Evolutionary conservation across 257 asterid species (phyloP), one percentile per base, ranked within the genome.

Genomic region (Euphrasia confusa): DNA sequence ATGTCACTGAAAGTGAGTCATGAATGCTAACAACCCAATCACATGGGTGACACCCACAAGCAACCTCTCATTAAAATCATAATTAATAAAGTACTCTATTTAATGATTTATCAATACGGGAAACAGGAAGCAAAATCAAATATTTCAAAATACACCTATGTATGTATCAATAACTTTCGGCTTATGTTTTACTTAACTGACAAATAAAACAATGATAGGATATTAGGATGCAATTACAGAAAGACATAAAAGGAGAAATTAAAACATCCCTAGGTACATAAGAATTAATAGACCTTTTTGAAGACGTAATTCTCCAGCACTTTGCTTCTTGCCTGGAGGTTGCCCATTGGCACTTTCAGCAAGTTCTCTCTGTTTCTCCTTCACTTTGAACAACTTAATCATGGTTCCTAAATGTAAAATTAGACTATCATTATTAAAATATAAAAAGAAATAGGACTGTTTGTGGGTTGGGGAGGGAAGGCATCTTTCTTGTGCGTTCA

Each of bases 231-330:
- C 39, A 26, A 10, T 52, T 14, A 54, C 39, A 15, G 37, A 30
- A 11, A 24, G 11, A 72, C n/a, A 55, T 17, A 13, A 26, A 55
- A 37, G 6, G 54, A 63, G 10, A 32, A 17, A 21, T 56, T 39
- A 11, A 65, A 55, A 47, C 24, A 15, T 15, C 7, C 33, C 4
- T 53, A 11, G 14, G 26, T 14, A 57, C 69, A 53, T 7, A 53
- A 66, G 56, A 61, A 55, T 4, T 30, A 54, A 62, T 32, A 56
- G 49, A 82, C 88, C 87, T 81, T 78, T 81, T 72, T 84, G 88
- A 78, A 90, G 92, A 69, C 97, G 97, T 32, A 90, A 71, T 74
- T 90, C 97, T 66, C 96, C 97, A 72, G 97, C 95, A 79, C 95
- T 90, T 74, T 87, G 96, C 79, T 84, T 90, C 88, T 87, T 87